Evolutionary conservation across 371 early-diverging fungal species (phyloP).

Genomic region (Mucor piriformis): DNA sequence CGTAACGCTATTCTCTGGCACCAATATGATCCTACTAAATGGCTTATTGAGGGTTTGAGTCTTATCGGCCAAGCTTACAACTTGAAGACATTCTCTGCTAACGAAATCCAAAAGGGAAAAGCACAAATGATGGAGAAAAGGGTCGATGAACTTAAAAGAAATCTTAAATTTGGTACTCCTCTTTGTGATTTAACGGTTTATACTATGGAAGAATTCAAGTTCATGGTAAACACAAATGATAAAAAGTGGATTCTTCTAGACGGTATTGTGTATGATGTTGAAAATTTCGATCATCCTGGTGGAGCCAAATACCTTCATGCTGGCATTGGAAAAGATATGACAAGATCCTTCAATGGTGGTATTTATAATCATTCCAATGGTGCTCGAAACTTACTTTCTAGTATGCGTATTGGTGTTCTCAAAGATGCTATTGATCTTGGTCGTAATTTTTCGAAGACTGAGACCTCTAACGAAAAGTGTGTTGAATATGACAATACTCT

Average conservation of each 20-base stretch:
- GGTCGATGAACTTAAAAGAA: constrained; percentile 59
- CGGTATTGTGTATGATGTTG: constrained; percentile 88
- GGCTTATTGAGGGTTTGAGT: constrained; percentile 76
- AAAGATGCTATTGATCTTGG: constrained; percentile 19
- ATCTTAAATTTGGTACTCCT: constrained; percentile 76
- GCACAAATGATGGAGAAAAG: constrained; percentile 84
- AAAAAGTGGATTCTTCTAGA: constrained; percentile 87
- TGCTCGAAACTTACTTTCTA: constrained; percentile 78
- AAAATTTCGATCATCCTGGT: constrained; percentile 92
- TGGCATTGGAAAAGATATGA: constrained; percentile 83
- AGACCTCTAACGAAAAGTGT: constrained; percentile 4
- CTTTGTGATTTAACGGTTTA: constrained; percentile 72
- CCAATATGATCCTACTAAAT: constrained; percentile 97
- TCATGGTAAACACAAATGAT: constrained; percentile 51
- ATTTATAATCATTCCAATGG: constrained; percentile 86
- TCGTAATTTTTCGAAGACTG: neutral
- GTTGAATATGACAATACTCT: constrained; percentile 21
- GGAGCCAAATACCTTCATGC: constrained; percentile 77
- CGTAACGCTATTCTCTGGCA: constrained; percentile 89
- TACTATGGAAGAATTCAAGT: constrained; percentile 74
- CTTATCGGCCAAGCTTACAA: constrained; percentile 79
- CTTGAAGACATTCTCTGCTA: constrained; percentile 86
- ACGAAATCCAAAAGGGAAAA: constrained; percentile 90
- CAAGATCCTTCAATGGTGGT: constrained; percentile 85
- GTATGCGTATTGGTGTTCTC: constrained; percentile 73